Percentiles rank a stretch among this genome's conserved stretches.
These are phyloP conservation scores for Bryopsis sp. DNA, from an alignment of 139 green algal genomes.

Conservation along the genomic window DNA sequence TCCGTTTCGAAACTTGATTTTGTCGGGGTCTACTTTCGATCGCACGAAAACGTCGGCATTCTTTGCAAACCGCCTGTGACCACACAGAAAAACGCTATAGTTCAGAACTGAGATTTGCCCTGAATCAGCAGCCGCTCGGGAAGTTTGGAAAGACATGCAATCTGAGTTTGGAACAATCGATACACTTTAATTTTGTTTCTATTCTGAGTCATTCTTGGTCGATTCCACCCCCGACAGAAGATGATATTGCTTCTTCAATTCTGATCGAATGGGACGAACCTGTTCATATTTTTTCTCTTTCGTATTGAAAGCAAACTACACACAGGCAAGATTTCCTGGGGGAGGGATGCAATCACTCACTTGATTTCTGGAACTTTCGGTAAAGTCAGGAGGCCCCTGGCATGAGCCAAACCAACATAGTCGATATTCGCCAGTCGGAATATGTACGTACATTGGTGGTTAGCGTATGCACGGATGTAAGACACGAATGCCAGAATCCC, in stretches of 20 bases:
- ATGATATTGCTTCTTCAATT: no score
- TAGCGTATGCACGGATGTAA: slow-evolving; percentile 91
- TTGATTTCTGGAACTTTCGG: slow-evolving; percentile 87
- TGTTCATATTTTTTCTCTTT: no score
- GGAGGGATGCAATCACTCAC: slow-evolving; percentile 25
- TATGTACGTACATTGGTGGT: slow-evolving; percentile 90
- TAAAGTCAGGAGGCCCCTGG: slow-evolving; percentile 76
- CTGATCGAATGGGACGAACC: no score
- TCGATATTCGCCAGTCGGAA: slow-evolving; percentile 78
- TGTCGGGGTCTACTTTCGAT: slow-evolving; percentile 52
- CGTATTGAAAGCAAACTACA: no score
- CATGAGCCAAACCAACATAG: slow-evolving; percentile 62
- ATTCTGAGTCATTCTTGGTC: no score
- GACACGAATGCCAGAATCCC: slow-evolving; percentile 83
- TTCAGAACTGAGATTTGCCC: neutral
- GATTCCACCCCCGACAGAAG: no score
- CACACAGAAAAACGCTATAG: no score
- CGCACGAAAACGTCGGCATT: slow-evolving; percentile 30
- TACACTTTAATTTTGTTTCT: no score
- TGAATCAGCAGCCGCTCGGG: neutral
- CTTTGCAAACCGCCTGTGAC: no score
- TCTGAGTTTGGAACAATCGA: no score
- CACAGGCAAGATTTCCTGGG: no score
- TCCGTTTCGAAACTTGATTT: slow-evolving; percentile 69
- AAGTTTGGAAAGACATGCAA: neutral